A percentile compares a stretch with the other conserved stretches of the same genome.
These are phyloP conservation scores for Exophiala spinifera DNA, from an alignment of 2,329 filamentous ascomycete species.

Conservation along the genomic window DNA sequence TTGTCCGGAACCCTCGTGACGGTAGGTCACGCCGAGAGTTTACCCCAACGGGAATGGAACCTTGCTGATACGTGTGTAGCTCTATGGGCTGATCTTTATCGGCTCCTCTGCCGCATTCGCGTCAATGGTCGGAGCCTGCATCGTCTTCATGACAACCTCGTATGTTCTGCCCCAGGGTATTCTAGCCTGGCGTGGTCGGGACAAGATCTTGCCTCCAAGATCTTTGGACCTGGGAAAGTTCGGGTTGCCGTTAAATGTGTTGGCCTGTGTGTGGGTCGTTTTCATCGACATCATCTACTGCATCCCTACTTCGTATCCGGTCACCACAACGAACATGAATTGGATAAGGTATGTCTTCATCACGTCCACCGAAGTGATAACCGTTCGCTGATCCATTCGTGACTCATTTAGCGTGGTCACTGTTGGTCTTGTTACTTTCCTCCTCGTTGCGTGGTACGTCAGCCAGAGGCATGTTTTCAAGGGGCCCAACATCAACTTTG, in stretches of 20 bases:
- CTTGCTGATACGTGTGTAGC: conserved; percentile 41
- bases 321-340: conserved; percentile 8
- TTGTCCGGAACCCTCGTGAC: conserved; percentile 33
- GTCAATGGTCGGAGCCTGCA: conserved; percentile 44
- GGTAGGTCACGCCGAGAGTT: conserved; percentile 41
- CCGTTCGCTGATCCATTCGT: not conserved
- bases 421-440: not conserved
- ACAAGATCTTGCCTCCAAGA: conserved; percentile 41
- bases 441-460: not conserved
- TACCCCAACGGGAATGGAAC: no score
- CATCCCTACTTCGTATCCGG: conserved; percentile 30
- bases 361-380: not conserved
- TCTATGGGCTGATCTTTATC: conserved; percentile 50
- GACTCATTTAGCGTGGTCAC: not conserved
- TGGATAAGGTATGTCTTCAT: conserved; percentile 2
- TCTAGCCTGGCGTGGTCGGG: conserved; percentile 42
- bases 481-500: not conserved
- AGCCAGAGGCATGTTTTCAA: conserved; percentile 1
- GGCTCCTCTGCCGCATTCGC: conserved; percentile 45
- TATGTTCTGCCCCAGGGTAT: conserved; percentile 48
- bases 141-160: conserved; percentile 41
- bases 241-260: conserved; percentile 39
- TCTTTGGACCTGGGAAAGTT: conserved; percentile 45
- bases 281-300: conserved; percentile 32
- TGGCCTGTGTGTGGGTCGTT: conserved; percentile 28